These are phyloP conservation scores for Gossypium turneri DNA, from an alignment of 345 rosid species.

Conservation along the genomic window DNA sequence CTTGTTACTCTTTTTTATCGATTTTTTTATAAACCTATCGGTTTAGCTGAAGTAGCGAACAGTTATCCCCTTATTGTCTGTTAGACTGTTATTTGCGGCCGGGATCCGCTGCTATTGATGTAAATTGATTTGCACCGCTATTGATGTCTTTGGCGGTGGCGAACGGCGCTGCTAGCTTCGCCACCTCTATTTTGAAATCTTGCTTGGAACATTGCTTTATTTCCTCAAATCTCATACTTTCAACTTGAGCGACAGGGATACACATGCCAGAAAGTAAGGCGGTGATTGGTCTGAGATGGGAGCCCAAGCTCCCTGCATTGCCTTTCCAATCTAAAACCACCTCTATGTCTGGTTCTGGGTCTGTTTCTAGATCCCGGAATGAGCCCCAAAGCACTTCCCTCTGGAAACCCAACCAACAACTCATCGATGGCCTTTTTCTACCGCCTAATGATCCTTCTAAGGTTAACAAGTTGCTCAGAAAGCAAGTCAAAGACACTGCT, in stretches of 20 bases:
- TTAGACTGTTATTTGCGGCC: background rate
- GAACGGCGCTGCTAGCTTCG: background rate
- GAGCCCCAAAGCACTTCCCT: conserved; percentile 34
- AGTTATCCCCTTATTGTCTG: background rate
- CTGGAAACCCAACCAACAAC: conserved; percentile 59
- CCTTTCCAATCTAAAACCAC: conserved; percentile 11
- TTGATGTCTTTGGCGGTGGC: background rate
- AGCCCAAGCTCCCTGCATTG: conserved; percentile 60
- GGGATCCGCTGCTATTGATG: background rate
- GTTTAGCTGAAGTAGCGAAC: background rate
- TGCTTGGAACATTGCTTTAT: background rate
- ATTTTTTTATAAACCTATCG: background rate
- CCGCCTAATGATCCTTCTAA: conserved; percentile 69
- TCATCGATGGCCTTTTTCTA: conserved; percentile 76
- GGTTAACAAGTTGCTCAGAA: conserved; percentile 59
- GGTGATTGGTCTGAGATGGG: conserved; percentile 76
- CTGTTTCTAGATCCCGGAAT: conserved; percentile 20
- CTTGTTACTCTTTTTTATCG: too few relatives aligned
- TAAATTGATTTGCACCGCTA: background rate
- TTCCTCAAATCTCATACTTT: background rate
- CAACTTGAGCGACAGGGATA: background rate
- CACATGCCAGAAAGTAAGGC: conserved; percentile 55
- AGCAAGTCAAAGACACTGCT: conserved; percentile 64
- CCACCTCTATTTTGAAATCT: background rate
- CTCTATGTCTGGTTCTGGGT: conserved; percentile 1